Base-by-base conservation (phyloP, 768 basidiomycete genomes). In the Leccinum uliginosum region DNA sequence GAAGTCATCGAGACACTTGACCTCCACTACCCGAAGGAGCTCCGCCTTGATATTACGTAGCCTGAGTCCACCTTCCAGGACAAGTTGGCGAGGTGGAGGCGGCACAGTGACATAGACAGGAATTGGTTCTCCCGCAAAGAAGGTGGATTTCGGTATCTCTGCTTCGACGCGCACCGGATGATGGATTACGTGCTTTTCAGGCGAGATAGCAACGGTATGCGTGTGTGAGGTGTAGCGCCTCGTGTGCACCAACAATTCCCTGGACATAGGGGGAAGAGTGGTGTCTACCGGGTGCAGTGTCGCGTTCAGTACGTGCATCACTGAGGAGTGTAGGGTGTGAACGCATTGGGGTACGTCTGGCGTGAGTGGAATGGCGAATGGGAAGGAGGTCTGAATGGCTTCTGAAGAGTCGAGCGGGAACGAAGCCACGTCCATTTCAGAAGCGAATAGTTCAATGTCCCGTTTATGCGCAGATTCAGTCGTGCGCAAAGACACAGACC, bases 281-380 rank as follows among this genome's bases (percentile, higher is more conserved):
- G 70, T 65, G 57, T 83, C 76, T 14, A 70, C 59, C 0, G 86
- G 79, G 65, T 85, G 76, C 23, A 95, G 73, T 1, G 79, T 82
- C 32, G 87, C 92, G 12, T 80, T 84, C 46, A 95, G 75, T 15
- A 78, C 76, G 68, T 95, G 88, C 14, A 78, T 78, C 53, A 95
- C 76, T 1, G 84, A 82, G 2, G 92, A 93, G 59, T 82, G 81
- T 15, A 85, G 77, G 4, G 91, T 89, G 63, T 86, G 84, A 29
- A 93, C 77, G 40, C 89, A 90, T 68, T 93, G 89, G 0, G 93
- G 93, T 6, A 89, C 84, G 71, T 95, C 93, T 43, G 81, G 73
- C 57, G 79, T 82, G 52, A 95, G 78, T 11, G 89, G 89, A 58
- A 95, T 84, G 35, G 89, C 82, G 72, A 94, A 95, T n/a, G 87